Conservation (phyloP, 163 green algal genomes). For the Scenedesmus sp. region DNA sequence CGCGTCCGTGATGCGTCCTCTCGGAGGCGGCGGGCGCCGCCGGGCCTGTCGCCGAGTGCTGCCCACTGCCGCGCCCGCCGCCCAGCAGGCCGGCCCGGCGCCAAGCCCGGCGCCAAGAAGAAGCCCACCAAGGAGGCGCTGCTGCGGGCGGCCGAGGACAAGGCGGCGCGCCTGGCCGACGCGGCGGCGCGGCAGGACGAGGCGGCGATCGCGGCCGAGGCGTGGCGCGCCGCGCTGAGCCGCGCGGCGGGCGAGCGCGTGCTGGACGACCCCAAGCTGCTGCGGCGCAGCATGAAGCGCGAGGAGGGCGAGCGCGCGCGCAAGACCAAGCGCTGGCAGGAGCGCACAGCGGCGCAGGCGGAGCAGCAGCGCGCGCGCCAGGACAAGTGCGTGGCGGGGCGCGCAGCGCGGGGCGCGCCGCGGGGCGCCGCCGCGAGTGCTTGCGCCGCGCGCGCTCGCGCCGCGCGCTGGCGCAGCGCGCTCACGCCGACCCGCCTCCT, state of each 20-base stretch:
- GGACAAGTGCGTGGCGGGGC: slow-evolving; percentile 67
- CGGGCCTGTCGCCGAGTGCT: too few species aligned
- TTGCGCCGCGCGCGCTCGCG: too few species aligned
- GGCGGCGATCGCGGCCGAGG: slow-evolving; percentile 47
- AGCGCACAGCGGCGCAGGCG: slow-evolving; percentile 66
- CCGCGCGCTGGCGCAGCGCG: too few species aligned
- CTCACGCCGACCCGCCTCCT: background rate
- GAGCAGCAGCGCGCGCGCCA: slow-evolving; percentile 70
- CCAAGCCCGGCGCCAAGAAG: slow-evolving; percentile 27
- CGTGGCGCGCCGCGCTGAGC: slow-evolving; percentile 76
- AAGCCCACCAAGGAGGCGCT: slow-evolving; percentile 59
- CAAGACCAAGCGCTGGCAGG: slow-evolving; percentile 74
- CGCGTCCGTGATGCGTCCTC: too few species aligned
- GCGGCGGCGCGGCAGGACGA: slow-evolving; percentile 35
- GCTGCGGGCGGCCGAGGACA: slow-evolving; percentile 65
- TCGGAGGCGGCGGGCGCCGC: background rate
- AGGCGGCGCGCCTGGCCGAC: slow-evolving; percentile 17
- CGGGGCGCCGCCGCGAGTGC: too few species aligned
- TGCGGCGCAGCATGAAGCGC: slow-evolving; percentile 76
- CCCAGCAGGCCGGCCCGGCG: background rate
- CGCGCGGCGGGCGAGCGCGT: slow-evolving; percentile 85
- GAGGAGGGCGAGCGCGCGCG: slow-evolving; percentile 80
- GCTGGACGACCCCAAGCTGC: slow-evolving; percentile 90
- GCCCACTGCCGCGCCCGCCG: too few species aligned
- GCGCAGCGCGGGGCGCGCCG: too few species aligned